phyloP scores from a whole-genome alignment of 441 rosid species.

The Euphorbia schlechtendalii region DNA sequence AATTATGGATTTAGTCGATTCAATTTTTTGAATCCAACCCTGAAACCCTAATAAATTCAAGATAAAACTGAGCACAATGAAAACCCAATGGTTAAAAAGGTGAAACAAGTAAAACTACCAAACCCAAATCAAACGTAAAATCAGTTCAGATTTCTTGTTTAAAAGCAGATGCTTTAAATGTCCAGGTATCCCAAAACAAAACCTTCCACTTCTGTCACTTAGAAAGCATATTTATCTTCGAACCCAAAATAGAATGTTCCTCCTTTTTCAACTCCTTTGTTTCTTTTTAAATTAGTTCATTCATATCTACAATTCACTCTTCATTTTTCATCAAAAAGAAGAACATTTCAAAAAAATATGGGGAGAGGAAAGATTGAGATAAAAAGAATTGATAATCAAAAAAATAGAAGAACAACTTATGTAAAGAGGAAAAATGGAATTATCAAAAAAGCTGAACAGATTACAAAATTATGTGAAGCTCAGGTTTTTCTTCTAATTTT shows the following conservation, averaged over 20 bases:
- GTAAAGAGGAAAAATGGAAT: constrained; percentile 81
- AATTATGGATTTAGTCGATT: too few relatives aligned
- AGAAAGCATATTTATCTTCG: constrained; percentile 46
- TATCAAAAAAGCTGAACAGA: constrained; percentile 86
- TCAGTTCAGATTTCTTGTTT: constrained; percentile 4
- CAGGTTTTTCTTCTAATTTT: constrained; percentile 73
- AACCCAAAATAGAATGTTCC: constrained; percentile 42
- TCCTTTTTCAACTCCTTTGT: constrained; percentile 15
- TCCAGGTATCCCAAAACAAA: constrained; percentile 39
- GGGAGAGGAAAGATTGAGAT: constrained; percentile 97
- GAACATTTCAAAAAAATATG: constrained; percentile 31
- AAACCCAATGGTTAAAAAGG: constrained; percentile 10
- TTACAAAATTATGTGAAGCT: constrained; percentile 84
- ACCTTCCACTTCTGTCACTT: constrained; percentile 40
- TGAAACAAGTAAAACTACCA: constrained; percentile 12
- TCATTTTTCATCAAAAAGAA: too few relatives aligned
- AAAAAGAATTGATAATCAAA: constrained; percentile 87
- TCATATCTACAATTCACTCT: too few relatives aligned
- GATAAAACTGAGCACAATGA: too few relatives aligned
- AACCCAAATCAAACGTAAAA: constrained; percentile 18
- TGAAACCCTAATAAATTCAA: too few relatives aligned
- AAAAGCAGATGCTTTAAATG: constrained; percentile 37
- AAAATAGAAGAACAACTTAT: constrained; percentile 83
- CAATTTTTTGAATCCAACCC: too few relatives aligned
- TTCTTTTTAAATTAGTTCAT: too few relatives aligned